Base-by-base conservation (phyloP, 1,139 yeast species). In the Tardiomyces depauwii region DNA sequence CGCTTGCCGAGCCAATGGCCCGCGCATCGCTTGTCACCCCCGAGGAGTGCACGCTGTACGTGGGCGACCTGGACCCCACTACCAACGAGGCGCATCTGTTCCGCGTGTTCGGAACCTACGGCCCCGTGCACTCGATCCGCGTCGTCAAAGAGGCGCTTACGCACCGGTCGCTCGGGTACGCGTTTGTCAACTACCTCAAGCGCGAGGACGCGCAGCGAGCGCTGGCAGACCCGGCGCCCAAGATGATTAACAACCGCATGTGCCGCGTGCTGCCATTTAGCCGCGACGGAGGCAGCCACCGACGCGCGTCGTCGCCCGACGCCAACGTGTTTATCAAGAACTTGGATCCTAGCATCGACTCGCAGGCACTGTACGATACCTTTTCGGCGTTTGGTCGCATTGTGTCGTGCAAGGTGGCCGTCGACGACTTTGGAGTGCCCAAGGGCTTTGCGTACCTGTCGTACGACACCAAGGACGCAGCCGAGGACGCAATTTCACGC, bases 371-470 rank as follows among this genome's bases (percentile, higher is more conserved):
- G 63, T 86, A 81, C 65, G 91, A 84, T 66, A 71, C 82, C 59
- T 88, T 88, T 70, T 79, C 93, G 44, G 82, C 83, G 59, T 77
- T 82, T 61, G 96, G 96, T 57, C 82, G 78, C 61, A 93, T 88
- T 54, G 13, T 83, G 65, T 83, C 93, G 46, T 82, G 93, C 72
- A 85, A 85, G 72, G 86, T 86, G 64, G 94, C 94, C 56, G 76
- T 83, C 55, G 93, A 83, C 66, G 84, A 77, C 63, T 69, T 73
- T 64, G 95, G 95, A 53, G 71, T 71, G 62, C 82, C 93, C 56
- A 83, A 82, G 65, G 88, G 94, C 63, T 85, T 85, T 57, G 95
- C 94, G 67, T 85, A 82, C 64, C 94, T 85, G 55, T 93, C 85
- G 65, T 85, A 79, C 67, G 89, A 81, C 66, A 77, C 82, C 54